phyloP scores from a whole-genome alignment of 345 rosid species.

The Gossypioides kirkii region DNA sequence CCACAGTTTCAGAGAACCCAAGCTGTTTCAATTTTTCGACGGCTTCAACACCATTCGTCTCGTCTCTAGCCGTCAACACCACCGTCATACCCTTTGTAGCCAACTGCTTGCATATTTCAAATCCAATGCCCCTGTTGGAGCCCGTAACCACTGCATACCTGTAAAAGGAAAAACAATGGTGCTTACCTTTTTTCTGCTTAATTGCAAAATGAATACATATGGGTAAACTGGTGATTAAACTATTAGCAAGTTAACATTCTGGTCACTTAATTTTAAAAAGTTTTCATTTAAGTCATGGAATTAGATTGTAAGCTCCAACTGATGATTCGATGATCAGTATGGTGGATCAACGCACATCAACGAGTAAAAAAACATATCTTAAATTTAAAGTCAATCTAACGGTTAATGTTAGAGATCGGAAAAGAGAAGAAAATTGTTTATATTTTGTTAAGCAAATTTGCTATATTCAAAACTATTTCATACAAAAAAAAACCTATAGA shows the following conservation, averaged over 20 bases:
- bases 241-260: too few species aligned
- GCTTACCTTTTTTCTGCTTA: neutral
- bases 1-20: constrained; percentile 13
- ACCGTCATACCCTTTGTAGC: constrained; percentile 24
- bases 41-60: constrained; percentile 30
- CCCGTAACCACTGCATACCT: constrained; percentile 35
- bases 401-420: too few species aligned
- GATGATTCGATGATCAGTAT: neutral
- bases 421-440: too few species aligned
- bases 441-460: too few species aligned
- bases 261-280: too few species aligned
- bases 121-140: constrained; percentile 31
- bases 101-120: constrained; percentile 29
- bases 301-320: neutral
- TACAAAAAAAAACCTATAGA: too few species aligned
- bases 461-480: too few species aligned
- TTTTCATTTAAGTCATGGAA: too few species aligned
- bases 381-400: too few species aligned
- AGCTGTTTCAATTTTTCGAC: constrained; percentile 18
- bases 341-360: too few species aligned
- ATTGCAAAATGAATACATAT: neutral
- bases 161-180: neutral
- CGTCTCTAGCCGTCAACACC: constrained; percentile 31
- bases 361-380: too few species aligned
- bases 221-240: too few species aligned